A percentile compares a stretch with the other conserved stretches of the same genome.
phyloP scores from a whole-genome alignment of 2,329 filamentous ascomycete species.

The Fusarium cyanostomum region DNA sequence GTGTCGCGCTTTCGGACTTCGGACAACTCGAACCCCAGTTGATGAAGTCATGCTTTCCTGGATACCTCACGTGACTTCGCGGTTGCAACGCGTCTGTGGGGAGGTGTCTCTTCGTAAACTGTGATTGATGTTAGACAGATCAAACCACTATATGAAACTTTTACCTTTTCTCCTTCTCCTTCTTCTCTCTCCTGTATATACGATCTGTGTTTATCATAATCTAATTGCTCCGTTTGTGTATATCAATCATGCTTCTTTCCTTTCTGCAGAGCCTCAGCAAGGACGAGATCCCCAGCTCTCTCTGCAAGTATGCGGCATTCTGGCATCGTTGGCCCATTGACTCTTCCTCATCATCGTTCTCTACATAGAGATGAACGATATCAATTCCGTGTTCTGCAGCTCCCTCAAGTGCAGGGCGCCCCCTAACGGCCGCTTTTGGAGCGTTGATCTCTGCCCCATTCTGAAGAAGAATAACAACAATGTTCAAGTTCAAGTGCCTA shows the following conservation, averaged over 20 bases:
- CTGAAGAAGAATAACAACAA: conserved; percentile 1
- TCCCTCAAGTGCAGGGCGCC: conserved; percentile 16
- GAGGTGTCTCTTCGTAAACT: no score
- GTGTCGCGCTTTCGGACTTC: conserved; percentile 4
- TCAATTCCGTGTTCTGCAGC: conserved; percentile 17
- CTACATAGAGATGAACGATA: conserved; percentile 19
- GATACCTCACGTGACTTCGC: conserved; percentile 44
- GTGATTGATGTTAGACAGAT: no score
- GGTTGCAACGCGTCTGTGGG: conserved; percentile 37
- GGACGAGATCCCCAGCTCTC: not conserved
- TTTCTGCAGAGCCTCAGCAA: not conserved
- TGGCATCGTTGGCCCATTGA: not conserved
- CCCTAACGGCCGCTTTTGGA: not conserved
- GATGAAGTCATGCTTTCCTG: conserved; percentile 19
- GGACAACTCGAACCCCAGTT: conserved; percentile 1
- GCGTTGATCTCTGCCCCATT: conserved; percentile 14
- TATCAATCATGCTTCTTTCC: not conserved
- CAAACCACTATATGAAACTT: no score
- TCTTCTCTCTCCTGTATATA: no score
- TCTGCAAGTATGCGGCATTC: not conserved
- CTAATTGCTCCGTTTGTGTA: no score
- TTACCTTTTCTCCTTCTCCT: no score
- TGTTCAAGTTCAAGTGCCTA: not conserved
- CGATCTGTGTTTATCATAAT: no score
- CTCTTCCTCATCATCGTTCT: conserved; percentile 13